Evolutionary conservation across 768 basidiomycete species (phyloP).

Genomic region (Imleria badia): DNA sequence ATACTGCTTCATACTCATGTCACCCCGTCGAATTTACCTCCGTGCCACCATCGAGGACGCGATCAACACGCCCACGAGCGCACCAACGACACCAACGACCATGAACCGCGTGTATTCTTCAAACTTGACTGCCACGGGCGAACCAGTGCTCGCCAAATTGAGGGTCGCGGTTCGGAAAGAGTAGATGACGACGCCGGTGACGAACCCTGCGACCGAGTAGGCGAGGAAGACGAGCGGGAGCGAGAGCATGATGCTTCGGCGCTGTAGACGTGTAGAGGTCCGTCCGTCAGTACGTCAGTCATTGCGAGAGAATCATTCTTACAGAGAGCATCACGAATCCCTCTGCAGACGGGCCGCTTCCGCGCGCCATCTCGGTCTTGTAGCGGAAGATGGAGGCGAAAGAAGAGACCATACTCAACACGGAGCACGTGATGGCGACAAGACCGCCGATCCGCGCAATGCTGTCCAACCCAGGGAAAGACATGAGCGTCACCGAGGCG

Average conservation of each 20-base stretch:
- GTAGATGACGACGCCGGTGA: constrained; percentile 64
- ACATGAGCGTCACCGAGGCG: constrained; percentile 78
- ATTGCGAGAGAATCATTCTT: constrained; percentile 12
- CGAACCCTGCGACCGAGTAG: constrained; percentile 68
- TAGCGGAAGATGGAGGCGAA: constrained; percentile 68
- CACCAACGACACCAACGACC: constrained; percentile 63
- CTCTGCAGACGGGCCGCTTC: constrained; percentile 45
- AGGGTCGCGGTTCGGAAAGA: constrained; percentile 54
- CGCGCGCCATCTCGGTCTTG: constrained; percentile 62
- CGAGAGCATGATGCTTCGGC: constrained; percentile 60
- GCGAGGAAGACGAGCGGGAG: constrained; percentile 73
- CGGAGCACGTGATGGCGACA: constrained; percentile 66
- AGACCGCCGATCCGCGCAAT: constrained; percentile 63
- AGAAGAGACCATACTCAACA: constrained; percentile 66
- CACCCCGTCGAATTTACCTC: constrained; percentile 6
- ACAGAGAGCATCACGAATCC: constrained; percentile 58
- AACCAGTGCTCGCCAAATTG: constrained; percentile 34
- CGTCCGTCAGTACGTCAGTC: constrained; percentile 4
- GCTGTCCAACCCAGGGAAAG: constrained; percentile 71
- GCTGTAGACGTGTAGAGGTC: constrained; percentile 21
- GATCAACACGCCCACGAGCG: constrained; percentile 58
- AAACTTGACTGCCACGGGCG: constrained; percentile 43
- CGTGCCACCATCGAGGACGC: constrained; percentile 42
- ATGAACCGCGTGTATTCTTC: constrained; percentile 63
- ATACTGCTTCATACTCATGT: too few species aligned